Evolutionary conservation across 2,329 filamentous ascomycete species (phyloP).

Genomic region (Botrytis deweyae): DNA sequence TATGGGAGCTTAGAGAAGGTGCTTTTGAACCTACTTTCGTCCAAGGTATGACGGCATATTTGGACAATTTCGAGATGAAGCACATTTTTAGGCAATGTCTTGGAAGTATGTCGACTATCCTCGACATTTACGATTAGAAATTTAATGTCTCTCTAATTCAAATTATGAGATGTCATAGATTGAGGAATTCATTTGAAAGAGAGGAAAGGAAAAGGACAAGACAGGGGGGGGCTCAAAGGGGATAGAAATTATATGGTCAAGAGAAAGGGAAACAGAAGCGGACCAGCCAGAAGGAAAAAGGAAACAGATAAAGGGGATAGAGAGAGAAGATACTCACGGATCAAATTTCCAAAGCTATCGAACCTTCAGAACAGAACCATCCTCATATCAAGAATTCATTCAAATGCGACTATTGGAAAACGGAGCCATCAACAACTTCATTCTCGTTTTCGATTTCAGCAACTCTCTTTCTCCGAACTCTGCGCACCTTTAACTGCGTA

Average conservation of each 20-base stretch:
- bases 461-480: not conserved
- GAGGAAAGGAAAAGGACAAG: no score
- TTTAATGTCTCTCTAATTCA: rapidly evolving
- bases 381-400: not conserved
- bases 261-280: not conserved
- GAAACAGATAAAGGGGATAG: not conserved
- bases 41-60: not conserved
- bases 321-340: not conserved
- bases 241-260: not conserved
- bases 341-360: not conserved
- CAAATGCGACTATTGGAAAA: not conserved
- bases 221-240: no score
- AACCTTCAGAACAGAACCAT: not conserved
- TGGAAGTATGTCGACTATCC: no score
- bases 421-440: no score
- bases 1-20: not conserved
- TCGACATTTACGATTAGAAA: not conserved
- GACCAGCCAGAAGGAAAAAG: not conserved
- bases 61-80: not conserved
- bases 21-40: not conserved
- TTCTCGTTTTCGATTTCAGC: not conserved
- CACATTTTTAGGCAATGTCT: not conserved
- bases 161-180: not conserved
- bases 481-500: not conserved
- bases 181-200: not conserved